Evolutionary conservation across 1,139 yeast genomes (phyloP).

Genomic region (Casaregolazyma suthepensis): DNA sequence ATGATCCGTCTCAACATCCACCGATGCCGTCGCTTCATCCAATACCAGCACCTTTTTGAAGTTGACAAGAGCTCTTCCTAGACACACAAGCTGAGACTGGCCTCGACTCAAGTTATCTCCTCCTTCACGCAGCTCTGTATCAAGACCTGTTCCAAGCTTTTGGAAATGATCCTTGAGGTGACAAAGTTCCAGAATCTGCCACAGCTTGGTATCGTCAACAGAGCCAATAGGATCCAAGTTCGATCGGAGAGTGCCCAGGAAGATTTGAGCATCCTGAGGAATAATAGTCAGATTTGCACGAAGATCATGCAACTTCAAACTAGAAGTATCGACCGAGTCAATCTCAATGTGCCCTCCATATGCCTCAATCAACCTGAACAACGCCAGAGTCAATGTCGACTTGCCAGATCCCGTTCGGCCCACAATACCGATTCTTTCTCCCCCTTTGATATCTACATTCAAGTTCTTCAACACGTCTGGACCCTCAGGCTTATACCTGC

Average conservation of each 20-base stretch:
- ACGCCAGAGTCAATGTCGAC: constrained; percentile 56
- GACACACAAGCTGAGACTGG: constrained; percentile 67
- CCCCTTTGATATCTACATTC: constrained; percentile 39
- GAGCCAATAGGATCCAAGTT: constrained; percentile 61
- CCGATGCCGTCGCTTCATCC: constrained; percentile 85
- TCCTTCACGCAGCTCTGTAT: constrained; percentile 51
- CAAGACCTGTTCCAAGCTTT: constrained; percentile 51
- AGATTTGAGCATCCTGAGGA: constrained; percentile 69
- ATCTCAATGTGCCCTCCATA: constrained; percentile 46
- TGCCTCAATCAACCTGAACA: constrained; percentile 53
- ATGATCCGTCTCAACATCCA: constrained; percentile 71
- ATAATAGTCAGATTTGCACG: constrained; percentile 56
- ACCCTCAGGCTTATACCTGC: neutral
- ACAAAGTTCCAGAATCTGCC: constrained; percentile 38
- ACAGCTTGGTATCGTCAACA: constrained; percentile 44
- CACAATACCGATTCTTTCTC: constrained; percentile 62
- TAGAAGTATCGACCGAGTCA: constrained; percentile 54
- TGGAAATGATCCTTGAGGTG: constrained; percentile 44
- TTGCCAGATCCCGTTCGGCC: constrained; percentile 81
- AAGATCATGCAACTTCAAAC: constrained; percentile 48
- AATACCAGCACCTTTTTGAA: constrained; percentile 59
- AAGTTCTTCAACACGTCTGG: constrained; percentile 51
- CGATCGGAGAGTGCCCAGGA: constrained; percentile 55
- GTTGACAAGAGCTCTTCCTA: constrained; percentile 63
- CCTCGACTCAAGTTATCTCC: constrained; percentile 74